Evolutionary conservation across 116 monocot species (phyloP), one percentile per base, ranked within the genome.

Genomic region (Posidonia oceanica): DNA sequence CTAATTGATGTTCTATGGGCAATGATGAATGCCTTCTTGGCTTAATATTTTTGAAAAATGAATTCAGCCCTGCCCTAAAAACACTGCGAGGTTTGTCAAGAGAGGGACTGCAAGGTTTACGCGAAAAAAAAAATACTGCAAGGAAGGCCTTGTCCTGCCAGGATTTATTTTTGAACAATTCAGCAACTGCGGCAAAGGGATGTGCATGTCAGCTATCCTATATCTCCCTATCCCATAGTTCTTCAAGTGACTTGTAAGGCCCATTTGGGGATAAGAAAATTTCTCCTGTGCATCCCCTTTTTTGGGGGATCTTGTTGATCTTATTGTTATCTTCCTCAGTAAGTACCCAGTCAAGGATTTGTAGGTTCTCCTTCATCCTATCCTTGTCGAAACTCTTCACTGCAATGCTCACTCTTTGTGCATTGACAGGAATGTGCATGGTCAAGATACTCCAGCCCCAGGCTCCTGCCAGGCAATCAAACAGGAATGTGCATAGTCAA

Each of bases 371-470:
- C 60, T 65, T 80, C 51, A 84, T 77, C 64, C 80, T 74, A 14
- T 53, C 73, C 59, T 64, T 52, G 39, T 84, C 78, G 68, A 64
- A 74, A 70, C 80, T 84, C 62, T 74, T 84, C 15, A 71, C 57
- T 15, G 80, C 58, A 11, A 80, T 41, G 17, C 44, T 44, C 11
- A 68, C 84, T 3, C 72, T 72, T 75, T 75, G 69, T n/a, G n/a
- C n/a, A n/a, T n/a, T n/a, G n/a, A n/a, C n/a, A n/a, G n/a, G n/a
- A n/a, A n/a, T n/a, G n/a, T n/a, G n/a, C n/a, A n/a, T n/a, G n/a
- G n/a, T n/a, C n/a, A n/a, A 87, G 65, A 44, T 87, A 87, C 12
- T 87, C 87, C 59, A 83, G 22, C 57, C 75, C 58, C 54, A 89
- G 72, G 17, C 83, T 79, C 63, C 89, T 89, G 70, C 38, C 41